A percentile compares a stretch with the other conserved stretches of the same genome.
Evolutionary conservation across 1,139 yeast genomes (phyloP).

Genomic region (Pneumocystis sp.): DNA sequence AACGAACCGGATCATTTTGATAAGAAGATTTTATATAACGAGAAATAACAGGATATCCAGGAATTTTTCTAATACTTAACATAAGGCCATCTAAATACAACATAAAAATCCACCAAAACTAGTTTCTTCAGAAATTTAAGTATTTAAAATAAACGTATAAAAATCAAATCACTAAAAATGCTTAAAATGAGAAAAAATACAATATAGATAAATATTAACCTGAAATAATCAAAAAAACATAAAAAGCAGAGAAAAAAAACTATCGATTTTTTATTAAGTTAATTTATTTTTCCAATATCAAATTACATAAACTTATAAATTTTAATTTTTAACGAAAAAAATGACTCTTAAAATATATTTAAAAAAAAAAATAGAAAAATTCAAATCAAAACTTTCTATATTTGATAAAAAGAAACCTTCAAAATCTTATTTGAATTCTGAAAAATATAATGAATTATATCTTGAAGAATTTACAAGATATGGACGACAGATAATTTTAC

Average conservation of each 20-base stretch:
- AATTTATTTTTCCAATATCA: background rate
- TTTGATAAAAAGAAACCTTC: background rate
- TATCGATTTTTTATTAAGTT: background rate
- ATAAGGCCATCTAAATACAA: conserved; percentile 1
- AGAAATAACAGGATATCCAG: conserved; percentile 67
- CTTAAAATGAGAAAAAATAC: background rate
- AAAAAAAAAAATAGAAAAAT: background rate
- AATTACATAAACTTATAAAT: background rate
- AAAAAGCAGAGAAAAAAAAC: background rate
- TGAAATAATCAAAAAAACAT: background rate
- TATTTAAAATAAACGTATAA: background rate
- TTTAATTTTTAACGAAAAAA: background rate
- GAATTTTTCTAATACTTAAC: conserved; percentile 27
- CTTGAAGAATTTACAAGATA: conserved; percentile 65
- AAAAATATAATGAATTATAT: conserved; percentile 3
- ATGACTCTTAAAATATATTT: background rate
- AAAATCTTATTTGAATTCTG: background rate
- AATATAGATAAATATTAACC: background rate
- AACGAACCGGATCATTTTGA: conserved; percentile 85
- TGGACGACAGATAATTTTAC: conserved; percentile 92
- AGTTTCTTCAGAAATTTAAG: background rate
- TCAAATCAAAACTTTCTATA: background rate
- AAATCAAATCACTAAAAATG: background rate
- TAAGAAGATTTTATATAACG: conserved; percentile 79
- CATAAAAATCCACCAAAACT: background rate